Percentiles rank a stretch among this genome's conserved stretches.
phyloP scores from a whole-genome alignment of 2,329 filamentous ascomycete genomes.

The Fusarium newnesense region DNA sequence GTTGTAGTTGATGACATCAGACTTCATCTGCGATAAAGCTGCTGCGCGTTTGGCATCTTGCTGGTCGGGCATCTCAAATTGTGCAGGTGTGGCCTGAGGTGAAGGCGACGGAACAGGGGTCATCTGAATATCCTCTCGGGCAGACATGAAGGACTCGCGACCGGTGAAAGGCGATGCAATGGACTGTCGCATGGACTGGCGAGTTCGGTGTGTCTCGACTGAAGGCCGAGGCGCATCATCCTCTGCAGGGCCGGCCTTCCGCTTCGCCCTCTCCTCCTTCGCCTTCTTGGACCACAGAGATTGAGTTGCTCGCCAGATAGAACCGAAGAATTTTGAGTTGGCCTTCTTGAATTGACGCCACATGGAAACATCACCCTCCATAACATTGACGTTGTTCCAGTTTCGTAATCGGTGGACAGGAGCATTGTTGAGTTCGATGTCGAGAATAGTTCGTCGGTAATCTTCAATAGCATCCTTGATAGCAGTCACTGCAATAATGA shows the following conservation, averaged over 20 bases:
- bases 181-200: constrained; percentile 51
- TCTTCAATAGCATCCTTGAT: constrained; percentile 97
- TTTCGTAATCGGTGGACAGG: constrained; percentile 89
- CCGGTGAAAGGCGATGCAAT: constrained; percentile 63
- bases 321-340: constrained; percentile 69
- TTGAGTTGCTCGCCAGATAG: constrained; percentile 61
- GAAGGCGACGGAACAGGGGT: constrained; percentile 89
- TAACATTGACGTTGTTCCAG: constrained; percentile 93
- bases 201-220: constrained; percentile 50
- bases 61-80: constrained; percentile 54
- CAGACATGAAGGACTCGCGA: constrained; percentile 64
- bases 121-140: constrained; percentile 86
- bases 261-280: constrained; percentile 59
- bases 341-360: constrained; percentile 96
- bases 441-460: constrained; percentile 88
- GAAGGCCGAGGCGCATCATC: constrained; percentile 72
- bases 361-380: constrained; percentile 82
- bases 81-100: constrained; percentile 53
- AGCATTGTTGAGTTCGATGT: constrained; percentile 95
- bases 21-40: constrained; percentile 58
- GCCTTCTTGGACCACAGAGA: constrained; percentile 63
- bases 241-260: constrained; percentile 48
- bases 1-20: constrained; percentile 77
- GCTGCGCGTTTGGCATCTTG: constrained; percentile 49
- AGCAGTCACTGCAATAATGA: constrained; percentile 88